phyloP scores from a whole-genome alignment of 2,329 filamentous ascomycete species.

The Lachnellula willkommii region DNA sequence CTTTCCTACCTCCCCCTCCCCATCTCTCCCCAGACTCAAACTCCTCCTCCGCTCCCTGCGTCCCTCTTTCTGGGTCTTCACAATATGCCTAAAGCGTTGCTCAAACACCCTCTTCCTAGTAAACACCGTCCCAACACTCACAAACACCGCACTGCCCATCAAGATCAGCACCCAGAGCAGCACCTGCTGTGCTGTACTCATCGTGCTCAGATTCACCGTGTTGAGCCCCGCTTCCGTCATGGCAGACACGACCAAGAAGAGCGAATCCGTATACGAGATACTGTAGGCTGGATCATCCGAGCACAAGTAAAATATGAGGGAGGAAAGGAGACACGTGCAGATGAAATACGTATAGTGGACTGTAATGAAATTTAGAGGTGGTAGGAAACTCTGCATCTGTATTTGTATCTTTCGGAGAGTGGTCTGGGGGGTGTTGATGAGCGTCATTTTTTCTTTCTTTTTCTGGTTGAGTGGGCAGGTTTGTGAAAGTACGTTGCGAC shows the following conservation, averaged over 20 bases:
- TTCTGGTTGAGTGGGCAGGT: neutral
- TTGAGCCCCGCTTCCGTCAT: constrained; percentile 66
- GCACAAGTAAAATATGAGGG: constrained; percentile 56
- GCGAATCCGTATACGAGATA: constrained; percentile 57
- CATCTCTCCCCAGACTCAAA: constrained; percentile 5
- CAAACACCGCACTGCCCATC: constrained; percentile 61
- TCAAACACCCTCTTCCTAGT: constrained; percentile 59
- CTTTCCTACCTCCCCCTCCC: neutral
- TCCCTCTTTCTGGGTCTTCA: constrained; percentile 36
- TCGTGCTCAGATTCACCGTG: constrained; percentile 56
- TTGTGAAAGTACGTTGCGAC: neutral
- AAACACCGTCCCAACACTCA: constrained; percentile 59
- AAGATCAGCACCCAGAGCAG: constrained; percentile 61
- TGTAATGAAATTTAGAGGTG: constrained; percentile 54
- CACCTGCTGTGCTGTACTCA: constrained; percentile 65
- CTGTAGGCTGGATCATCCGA: constrained; percentile 43
- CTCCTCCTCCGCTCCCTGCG: constrained; percentile 8
- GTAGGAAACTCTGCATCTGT: constrained; percentile 2
- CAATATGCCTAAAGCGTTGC: constrained; percentile 51
- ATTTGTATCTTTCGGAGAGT: too few relatives aligned
- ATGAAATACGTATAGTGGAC: constrained; percentile 66
- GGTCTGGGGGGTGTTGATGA: too few relatives aligned
- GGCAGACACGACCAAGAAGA: constrained; percentile 62
- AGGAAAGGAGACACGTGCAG: constrained; percentile 47
- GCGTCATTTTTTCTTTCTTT: too few relatives aligned